Conservation (phyloP, 768 basidiomycete genomes). For the Boletus sp. region DNA sequence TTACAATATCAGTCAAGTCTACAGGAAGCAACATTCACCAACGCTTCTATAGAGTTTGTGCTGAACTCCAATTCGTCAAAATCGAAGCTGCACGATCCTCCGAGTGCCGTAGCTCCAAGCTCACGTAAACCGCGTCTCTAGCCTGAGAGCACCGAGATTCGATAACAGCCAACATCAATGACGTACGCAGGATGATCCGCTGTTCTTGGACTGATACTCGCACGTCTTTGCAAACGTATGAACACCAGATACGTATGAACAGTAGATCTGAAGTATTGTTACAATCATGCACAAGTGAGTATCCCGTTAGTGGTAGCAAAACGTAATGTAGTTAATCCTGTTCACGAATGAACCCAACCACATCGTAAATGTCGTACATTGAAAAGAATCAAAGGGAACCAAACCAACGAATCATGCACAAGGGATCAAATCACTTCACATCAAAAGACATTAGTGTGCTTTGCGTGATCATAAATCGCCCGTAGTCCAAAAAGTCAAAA, state of each 20-base stretch:
- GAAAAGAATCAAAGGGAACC: background rate
- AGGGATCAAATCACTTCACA: conserved; percentile 10
- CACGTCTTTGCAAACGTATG: background rate
- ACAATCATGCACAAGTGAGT: conserved; percentile 24
- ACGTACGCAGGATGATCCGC: background rate
- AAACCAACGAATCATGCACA: conserved; percentile 16
- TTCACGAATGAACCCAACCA: conserved; percentile 9
- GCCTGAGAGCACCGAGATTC: background rate
- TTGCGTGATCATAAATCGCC: conserved; percentile 6
- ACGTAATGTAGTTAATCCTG: conserved; percentile 10
- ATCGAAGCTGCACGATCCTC: background rate
- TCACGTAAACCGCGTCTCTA: background rate
- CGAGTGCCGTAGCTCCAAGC: background rate
- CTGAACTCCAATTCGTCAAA: background rate
- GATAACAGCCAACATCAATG: background rate
- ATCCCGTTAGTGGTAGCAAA: conserved; percentile 8
- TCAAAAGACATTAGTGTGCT: conserved; percentile 9
- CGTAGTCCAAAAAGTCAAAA: conserved; percentile 7
- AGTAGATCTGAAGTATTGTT: conserved; percentile 24
- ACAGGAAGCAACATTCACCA: background rate
- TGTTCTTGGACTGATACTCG: conserved; percentile 13
- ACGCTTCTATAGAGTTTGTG: conserved; percentile 3
- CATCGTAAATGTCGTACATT: conserved; percentile 22
- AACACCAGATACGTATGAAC: background rate
- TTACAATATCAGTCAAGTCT: background rate